A percentile compares a stretch with the other conserved stretches of the same genome.
Evolutionary conservation across 140 eudicot genomes (phyloP).

Genomic region (Stevia rebaudiana): DNA sequence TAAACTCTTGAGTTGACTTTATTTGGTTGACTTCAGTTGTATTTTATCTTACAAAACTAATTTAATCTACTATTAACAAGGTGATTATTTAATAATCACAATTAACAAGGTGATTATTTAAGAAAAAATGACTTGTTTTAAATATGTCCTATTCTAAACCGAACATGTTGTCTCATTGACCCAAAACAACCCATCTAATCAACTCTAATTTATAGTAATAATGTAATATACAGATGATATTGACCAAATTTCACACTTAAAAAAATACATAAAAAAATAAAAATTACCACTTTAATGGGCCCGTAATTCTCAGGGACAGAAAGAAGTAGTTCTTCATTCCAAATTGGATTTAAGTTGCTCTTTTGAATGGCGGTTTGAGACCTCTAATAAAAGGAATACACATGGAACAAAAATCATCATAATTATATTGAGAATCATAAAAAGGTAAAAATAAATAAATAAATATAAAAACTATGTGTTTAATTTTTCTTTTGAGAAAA

Average conservation of each 20-base stretch:
- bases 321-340: constrained; percentile 87
- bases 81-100: background rate
- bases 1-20: background rate
- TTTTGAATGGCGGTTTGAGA: constrained; percentile 61
- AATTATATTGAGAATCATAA: constrained; percentile 6
- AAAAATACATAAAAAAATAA: background rate
- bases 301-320: constrained; percentile 64
- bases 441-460: background rate
- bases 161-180: background rate
- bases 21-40: background rate
- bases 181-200: background rate
- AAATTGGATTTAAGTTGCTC: constrained; percentile 87
- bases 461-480: background rate
- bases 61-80: background rate
- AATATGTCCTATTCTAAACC: background rate
- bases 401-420: constrained; percentile 8
- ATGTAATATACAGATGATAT: background rate
- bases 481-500: background rate
- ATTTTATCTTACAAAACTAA: background rate
- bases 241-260: background rate
- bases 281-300: constrained; percentile 61
- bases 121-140: background rate
- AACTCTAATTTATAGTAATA: background rate
- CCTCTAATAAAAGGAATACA: constrained; percentile 34
- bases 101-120: background rate